A percentile compares a stretch with the other conserved stretches of the same genome.
Evolutionary conservation across 1,139 yeast species (phyloP).

Genomic region (Candida glucosophila): DNA sequence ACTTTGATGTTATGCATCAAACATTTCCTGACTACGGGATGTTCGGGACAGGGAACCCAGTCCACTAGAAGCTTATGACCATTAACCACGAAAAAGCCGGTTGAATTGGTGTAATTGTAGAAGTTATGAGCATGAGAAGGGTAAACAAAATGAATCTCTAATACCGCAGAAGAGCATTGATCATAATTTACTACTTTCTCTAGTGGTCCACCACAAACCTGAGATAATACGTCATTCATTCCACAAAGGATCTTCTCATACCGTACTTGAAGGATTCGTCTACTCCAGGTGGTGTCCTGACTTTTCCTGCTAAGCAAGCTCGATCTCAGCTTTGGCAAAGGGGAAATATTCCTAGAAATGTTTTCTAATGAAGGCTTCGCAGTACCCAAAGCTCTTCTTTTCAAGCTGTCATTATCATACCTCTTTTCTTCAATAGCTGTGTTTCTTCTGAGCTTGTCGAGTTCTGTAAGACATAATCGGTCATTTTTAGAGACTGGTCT

Average conservation of each 20-base stretch:
- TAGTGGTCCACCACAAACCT: slow-evolving; percentile 68
- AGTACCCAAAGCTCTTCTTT: slow-evolving; percentile 4
- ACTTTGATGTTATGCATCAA: slow-evolving; percentile 20
- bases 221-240: slow-evolving; percentile 43
- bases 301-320: too few species aligned
- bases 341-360: too few species aligned
- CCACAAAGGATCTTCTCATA: slow-evolving; percentile 30
- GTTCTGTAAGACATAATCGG: too few species aligned
- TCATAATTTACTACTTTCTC: slow-evolving; percentile 36
- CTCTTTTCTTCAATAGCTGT: slow-evolving; percentile 4
- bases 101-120: slow-evolving; percentile 40
- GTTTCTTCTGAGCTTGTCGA: too few species aligned
- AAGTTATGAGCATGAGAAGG: slow-evolving; percentile 51
- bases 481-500: too few species aligned
- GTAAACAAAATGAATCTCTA: slow-evolving; percentile 48
- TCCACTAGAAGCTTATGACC: slow-evolving; percentile 41
- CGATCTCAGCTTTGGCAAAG: too few species aligned
- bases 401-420: slow-evolving; percentile 6
- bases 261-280: too few species aligned
- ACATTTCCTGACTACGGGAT: slow-evolving; percentile 19
- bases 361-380: slow-evolving; percentile 10
- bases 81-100: slow-evolving; percentile 52
- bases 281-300: too few species aligned
- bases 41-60: slow-evolving; percentile 29
- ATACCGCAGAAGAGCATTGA: slow-evolving; percentile 5